Percentiles rank a stretch among this genome's conserved stretches.
Conservation (phyloP, 1,284 basidiomycete species). For the Rhodofomes roseus region DNA sequence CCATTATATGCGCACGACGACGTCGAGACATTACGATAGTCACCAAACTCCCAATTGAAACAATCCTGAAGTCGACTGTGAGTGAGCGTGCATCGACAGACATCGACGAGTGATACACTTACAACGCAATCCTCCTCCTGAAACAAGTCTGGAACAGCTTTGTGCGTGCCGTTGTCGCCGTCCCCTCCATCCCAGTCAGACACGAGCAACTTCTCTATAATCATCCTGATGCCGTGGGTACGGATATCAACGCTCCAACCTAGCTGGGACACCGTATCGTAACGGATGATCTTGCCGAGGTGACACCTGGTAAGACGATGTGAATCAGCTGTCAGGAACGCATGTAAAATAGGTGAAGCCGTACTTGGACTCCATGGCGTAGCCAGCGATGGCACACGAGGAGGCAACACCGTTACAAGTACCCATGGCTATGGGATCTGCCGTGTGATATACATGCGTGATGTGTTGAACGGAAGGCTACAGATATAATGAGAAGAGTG, state of each 20-base stretch:
- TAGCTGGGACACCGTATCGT: constrained; percentile 84
- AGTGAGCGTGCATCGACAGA: background rate
- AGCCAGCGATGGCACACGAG: constrained; percentile 60
- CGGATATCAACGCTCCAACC: constrained; percentile 85
- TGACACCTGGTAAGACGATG: constrained; percentile 43
- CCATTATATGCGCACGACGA: constrained; percentile 1
- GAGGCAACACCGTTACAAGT: constrained; percentile 28
- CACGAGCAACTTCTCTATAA: constrained; percentile 76
- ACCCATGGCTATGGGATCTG: constrained; percentile 83
- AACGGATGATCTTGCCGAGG: constrained; percentile 64
- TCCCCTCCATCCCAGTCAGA: constrained; percentile 52
- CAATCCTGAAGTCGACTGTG: constrained; percentile 31
- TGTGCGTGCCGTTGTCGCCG: constrained; percentile 9
- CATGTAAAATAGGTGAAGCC: constrained; percentile 15
- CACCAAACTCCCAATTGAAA: constrained; percentile 39
- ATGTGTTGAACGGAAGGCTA: constrained; percentile 74
- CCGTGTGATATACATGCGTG: constrained; percentile 84
- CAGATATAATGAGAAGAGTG: background rate
- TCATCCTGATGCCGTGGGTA: constrained; percentile 75
- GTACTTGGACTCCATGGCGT: constrained; percentile 71
- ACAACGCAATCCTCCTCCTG: constrained; percentile 38
- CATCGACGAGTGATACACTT: constrained; percentile 10
- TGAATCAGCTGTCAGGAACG: background rate
- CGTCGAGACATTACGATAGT: constrained; percentile 22
- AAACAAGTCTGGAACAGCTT: constrained; percentile 1